Percentiles rank a stretch among this genome's conserved stretches.
Evolutionary conservation across 2,329 filamentous ascomycete species (phyloP).

Genomic region (Aspergillus arachidicola): DNA sequence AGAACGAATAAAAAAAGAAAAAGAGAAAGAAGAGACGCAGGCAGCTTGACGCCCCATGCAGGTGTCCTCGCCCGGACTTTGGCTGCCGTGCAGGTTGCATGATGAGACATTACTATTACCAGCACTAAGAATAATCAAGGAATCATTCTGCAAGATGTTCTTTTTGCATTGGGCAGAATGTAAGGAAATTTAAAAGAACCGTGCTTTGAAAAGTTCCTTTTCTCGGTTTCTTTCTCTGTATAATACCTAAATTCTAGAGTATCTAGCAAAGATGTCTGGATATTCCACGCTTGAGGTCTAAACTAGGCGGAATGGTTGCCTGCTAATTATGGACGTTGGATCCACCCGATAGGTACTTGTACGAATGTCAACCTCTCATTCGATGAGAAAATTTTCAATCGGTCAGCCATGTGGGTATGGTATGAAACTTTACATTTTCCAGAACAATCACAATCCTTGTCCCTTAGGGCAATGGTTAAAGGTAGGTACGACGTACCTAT

Average conservation of each 20-base stretch:
- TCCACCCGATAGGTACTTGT: background rate
- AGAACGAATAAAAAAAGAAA: background rate
- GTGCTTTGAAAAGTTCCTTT: background rate
- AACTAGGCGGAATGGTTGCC: background rate
- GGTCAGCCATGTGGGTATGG: slow-evolving; percentile 6
- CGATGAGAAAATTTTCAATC: slow-evolving; percentile 3
- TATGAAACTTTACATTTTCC: slow-evolving; percentile 5
- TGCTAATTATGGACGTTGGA: slow-evolving; percentile 1
- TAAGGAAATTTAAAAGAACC: background rate
- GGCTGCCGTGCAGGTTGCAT: slow-evolving; percentile 2
- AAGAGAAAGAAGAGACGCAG: background rate
- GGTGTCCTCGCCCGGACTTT: background rate
- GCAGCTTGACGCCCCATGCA: slow-evolving; percentile 1
- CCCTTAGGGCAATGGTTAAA: background rate
- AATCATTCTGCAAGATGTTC: background rate
- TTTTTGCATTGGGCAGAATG: background rate
- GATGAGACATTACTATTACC: background rate
- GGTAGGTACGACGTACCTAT: background rate
- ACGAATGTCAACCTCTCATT: background rate
- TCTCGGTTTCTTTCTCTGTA: background rate
- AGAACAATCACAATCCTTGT: slow-evolving; percentile 6
- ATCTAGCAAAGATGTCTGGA: background rate
- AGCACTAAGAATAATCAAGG: background rate
- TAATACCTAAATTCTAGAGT: background rate
- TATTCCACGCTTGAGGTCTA: background rate